Evolutionary conservation across 345 rosid genomes (phyloP), one percentile per base, ranked within the genome.

Genomic region (Balakata baccata): DNA sequence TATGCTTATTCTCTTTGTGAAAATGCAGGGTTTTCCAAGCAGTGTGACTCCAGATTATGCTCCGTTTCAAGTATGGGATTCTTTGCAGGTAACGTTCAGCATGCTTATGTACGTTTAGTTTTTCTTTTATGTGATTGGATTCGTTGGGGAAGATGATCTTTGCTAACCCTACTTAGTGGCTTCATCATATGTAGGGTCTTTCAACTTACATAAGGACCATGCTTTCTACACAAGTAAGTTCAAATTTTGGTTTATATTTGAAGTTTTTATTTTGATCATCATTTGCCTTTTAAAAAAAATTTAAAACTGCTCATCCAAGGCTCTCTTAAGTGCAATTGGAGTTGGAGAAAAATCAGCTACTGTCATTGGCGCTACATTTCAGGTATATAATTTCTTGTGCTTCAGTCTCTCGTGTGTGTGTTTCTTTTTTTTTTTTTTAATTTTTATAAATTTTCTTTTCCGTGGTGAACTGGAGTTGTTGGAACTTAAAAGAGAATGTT

Each of bases 331-430:
- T 80, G 97, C 98, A 22, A 94, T 94, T 77, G 98, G 98, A 20
- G 98, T 92, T 46, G 98, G 98, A 12, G 97, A 92, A 89, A 92
- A 89, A 81, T 92, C 98, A 0, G 98, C 98, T 1, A 94, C 97
- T 16, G 96, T 92, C 18, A 84, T 94, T 41, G 98, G 97, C 76
- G 98, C 97, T 25, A 94, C 98, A 47, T 94, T 94, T 84, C 98
- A 94, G 92, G 98, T 92, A 51, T 64, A 29, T 37, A 74, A 22
- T 14, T 46, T 16, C 11, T 29, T 49, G 39, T 7, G 49, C 58
- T 7, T 58, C 43, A 13, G n/a, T 20, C 22, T 63, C 7, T 1
- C 3, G 20, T 29, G 34, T 29, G 34, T 29, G 34, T 29, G n/a
- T 29, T 29, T 29, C 34, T 29, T 29, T 29, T 2, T 29, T 29